phyloP scores from a whole-genome alignment of 306 rosid genomes.

The Astragalus membranaceus region DNA sequence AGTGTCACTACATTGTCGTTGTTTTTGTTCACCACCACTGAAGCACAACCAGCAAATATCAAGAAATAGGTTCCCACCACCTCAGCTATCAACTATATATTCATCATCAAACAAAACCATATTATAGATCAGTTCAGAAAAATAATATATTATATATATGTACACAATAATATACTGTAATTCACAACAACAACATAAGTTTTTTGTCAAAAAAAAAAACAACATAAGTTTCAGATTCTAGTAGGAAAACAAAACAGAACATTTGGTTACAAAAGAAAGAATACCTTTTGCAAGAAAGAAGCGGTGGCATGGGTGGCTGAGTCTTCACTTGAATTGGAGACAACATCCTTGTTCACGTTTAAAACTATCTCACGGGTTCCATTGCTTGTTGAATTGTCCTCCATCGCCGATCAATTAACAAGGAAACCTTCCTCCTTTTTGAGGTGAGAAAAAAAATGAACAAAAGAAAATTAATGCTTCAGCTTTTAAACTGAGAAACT shows the following conservation, averaged over 20 bases:
- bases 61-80: slow-evolving; percentile 71
- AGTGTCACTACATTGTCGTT: slow-evolving; percentile 36
- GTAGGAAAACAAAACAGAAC: background rate
- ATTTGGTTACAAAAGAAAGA: background rate
- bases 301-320: slow-evolving; percentile 18
- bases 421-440: no score
- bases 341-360: slow-evolving; percentile 35
- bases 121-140: no score
- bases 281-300: slow-evolving; percentile 69
- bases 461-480: no score
- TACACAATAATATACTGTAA: no score
- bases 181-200: no score
- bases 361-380: slow-evolving; percentile 38
- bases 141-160: no score
- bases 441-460: no score
- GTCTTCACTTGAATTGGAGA: background rate
- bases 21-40: slow-evolving; percentile 62
- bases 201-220: no score
- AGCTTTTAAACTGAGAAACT: no score
- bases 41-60: slow-evolving; percentile 72
- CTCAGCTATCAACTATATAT: slow-evolving; percentile 59
- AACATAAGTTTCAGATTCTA: no score
- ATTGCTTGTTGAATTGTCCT: slow-evolving; percentile 26
- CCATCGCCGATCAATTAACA: slow-evolving; percentile 31
- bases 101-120: background rate